phyloP scores from a whole-genome alignment of 2,329 filamentous ascomycete species.

The Parasarocladium wereldwijsianum region DNA sequence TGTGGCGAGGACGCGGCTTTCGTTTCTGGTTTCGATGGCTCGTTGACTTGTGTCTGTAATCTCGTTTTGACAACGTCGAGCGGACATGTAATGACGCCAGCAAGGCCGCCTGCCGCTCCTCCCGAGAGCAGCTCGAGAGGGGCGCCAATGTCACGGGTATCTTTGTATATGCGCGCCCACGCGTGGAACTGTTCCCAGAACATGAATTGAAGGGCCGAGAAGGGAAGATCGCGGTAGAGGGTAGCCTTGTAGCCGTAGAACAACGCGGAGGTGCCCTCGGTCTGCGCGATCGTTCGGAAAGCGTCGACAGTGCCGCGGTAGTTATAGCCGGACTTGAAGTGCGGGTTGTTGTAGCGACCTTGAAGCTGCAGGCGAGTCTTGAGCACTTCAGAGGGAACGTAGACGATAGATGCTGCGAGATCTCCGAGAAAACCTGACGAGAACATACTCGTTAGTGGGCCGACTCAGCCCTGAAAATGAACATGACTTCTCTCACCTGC shows the following conservation, averaged over 20 bases:
- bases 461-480: background rate
- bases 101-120: slow-evolving; percentile 77
- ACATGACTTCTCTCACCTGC: slow-evolving; percentile 42
- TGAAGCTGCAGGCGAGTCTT: slow-evolving; percentile 96
- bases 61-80: slow-evolving; percentile 96
- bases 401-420: slow-evolving; percentile 78
- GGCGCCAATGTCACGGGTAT: slow-evolving; percentile 71
- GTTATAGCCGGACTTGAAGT: slow-evolving; percentile 90
- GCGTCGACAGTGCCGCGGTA: slow-evolving; percentile 80
- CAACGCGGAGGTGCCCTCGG: slow-evolving; percentile 71
- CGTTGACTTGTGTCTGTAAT: slow-evolving; percentile 74
- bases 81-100: slow-evolving; percentile 87
- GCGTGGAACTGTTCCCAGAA: slow-evolving; percentile 93
- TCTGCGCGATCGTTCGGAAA: slow-evolving; percentile 65
- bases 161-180: slow-evolving; percentile 65
- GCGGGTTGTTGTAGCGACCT: slow-evolving; percentile 87
- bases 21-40: slow-evolving; percentile 13
- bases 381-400: slow-evolving; percentile 92
- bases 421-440: slow-evolving; percentile 74
- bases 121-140: slow-evolving; percentile 79
- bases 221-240: slow-evolving; percentile 83
- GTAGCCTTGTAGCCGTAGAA: slow-evolving; percentile 98
- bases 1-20: slow-evolving; percentile 8
- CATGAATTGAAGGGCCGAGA: slow-evolving; percentile 91
- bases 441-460: background rate